Conservation (phyloP, 345 rosid species). For the Orychophragmus violaceus region DNA sequence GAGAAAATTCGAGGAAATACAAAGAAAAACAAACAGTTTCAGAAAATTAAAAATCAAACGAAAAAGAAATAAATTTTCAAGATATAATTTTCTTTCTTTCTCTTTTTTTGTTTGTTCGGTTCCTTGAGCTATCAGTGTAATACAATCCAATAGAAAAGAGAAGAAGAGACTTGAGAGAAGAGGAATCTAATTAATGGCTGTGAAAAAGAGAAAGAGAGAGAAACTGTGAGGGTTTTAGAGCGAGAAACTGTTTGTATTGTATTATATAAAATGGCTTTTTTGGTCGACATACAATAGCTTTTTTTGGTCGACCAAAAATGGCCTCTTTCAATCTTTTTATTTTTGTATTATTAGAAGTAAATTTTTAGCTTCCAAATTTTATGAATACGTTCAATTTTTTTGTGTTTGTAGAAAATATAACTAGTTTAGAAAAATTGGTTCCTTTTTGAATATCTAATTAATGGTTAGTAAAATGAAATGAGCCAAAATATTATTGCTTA, state of each 20-base stretch:
- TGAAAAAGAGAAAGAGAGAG: conserved; percentile 26
- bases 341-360: background rate
- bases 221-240: conserved; percentile 24
- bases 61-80: too few relatives aligned
- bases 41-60: conserved; percentile 14
- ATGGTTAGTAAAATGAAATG: conserved; percentile 13
- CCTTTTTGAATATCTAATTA: too few relatives aligned
- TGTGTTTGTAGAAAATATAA: too few relatives aligned
- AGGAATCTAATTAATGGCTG: conserved; percentile 68
- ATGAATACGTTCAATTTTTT: too few relatives aligned
- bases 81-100: background rate
- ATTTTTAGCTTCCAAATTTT: too few relatives aligned
- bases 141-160: conserved; percentile 50
- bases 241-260: conserved; percentile 31
- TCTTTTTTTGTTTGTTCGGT: conserved; percentile 10
- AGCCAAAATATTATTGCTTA: conserved; percentile 38
- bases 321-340: background rate
- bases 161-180: conserved; percentile 25
- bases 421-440: too few relatives aligned
- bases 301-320: too few relatives aligned
- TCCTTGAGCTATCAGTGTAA: conserved; percentile 44
- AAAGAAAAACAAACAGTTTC: background rate
- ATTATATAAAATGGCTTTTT: background rate
- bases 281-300: too few relatives aligned
- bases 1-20: conserved; percentile 3